These are phyloP conservation scores for Claviceps sp. DNA, from an alignment of 2,329 filamentous ascomycete genomes.

Conservation along the genomic window DNA sequence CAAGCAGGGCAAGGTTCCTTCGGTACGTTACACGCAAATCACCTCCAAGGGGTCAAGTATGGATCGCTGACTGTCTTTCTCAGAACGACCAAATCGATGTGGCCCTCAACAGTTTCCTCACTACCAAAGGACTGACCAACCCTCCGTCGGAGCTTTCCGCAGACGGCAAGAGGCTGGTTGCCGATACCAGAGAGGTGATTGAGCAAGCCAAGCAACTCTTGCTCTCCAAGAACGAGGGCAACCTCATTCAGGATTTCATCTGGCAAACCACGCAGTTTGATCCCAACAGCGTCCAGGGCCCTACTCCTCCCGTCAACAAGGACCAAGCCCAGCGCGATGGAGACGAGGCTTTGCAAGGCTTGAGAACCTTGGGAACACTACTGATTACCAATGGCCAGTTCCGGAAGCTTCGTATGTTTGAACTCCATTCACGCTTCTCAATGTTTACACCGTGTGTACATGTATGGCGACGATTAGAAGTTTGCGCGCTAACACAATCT, in stretches of 20 bases:
- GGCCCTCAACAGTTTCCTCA: conserved; percentile 77
- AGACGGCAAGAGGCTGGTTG: conserved; percentile 69
- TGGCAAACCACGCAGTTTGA: conserved; percentile 78
- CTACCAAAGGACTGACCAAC: conserved; percentile 52
- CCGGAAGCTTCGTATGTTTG: conserved; percentile 64
- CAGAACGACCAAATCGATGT: conserved; percentile 94
- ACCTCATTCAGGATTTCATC: conserved; percentile 91
- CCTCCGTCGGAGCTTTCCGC: conserved; percentile 66
- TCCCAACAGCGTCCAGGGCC: conserved; percentile 44
- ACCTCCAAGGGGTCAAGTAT: too few relatives aligned
- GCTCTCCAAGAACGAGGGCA: conserved; percentile 87
- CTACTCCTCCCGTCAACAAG: conserved; percentile 59
- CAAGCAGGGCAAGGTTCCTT: conserved; percentile 78
- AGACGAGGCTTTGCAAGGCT: conserved; percentile 67
- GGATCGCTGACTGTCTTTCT: neutral
- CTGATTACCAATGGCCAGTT: conserved; percentile 95
- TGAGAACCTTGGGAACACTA: conserved; percentile 77
- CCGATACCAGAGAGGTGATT: conserved; percentile 67
- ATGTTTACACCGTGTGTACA: neutral
- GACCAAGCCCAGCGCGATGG: conserved; percentile 70
- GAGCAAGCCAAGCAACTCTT: conserved; percentile 73
- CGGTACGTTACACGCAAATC: conserved; percentile 41
- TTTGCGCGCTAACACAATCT: neutral
- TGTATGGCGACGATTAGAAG: neutral
- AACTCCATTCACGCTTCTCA: neutral